phyloP scores from a whole-genome alignment of 805 yeast genomes.

The Starmerella powellii region DNA sequence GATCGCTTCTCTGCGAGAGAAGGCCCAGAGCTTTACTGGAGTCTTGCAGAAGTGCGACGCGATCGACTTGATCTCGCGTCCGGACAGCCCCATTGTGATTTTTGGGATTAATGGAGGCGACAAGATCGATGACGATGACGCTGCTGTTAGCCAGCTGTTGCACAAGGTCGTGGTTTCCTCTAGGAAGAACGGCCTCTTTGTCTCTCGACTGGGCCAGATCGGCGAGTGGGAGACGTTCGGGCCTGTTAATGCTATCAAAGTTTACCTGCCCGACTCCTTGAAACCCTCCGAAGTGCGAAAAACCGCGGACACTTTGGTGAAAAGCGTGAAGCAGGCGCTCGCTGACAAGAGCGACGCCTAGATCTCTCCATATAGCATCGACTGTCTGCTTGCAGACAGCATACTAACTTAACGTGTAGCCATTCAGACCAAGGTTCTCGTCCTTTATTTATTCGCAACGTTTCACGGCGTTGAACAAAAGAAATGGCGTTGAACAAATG shows the following conservation, averaged over 20 bases:
- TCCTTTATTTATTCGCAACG: too few relatives aligned
- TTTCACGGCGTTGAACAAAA: too few relatives aligned
- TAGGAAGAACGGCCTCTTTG: conserved; percentile 42
- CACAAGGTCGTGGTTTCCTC: conserved; percentile 54
- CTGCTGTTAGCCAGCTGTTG: conserved; percentile 44
- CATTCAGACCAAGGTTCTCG: too few relatives aligned
- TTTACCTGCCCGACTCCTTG: conserved; percentile 40
- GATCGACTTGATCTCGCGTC: conserved; percentile 44
- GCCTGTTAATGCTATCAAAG: conserved; percentile 46
- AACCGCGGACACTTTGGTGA: conserved; percentile 33
- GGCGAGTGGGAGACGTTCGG: conserved; percentile 67
- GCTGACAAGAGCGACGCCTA: not conserved
- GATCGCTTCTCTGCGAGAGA: conserved; percentile 15
- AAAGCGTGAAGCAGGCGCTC: conserved; percentile 14
- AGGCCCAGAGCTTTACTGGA: conserved; percentile 16
- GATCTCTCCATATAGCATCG: not conserved
- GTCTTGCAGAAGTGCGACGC: conserved; percentile 23
- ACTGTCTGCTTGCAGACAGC: too few relatives aligned
- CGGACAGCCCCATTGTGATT: conserved; percentile 57
- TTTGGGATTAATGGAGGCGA: conserved; percentile 40
- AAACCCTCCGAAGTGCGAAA: conserved; percentile 35
- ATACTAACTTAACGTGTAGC: too few relatives aligned
- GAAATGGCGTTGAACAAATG: too few relatives aligned
- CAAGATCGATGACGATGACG: conserved; percentile 28
- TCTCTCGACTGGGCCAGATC: conserved; percentile 52